phyloP scores from a whole-genome alignment of 305 asterid genomes.

The Rubia tinctorum region DNA sequence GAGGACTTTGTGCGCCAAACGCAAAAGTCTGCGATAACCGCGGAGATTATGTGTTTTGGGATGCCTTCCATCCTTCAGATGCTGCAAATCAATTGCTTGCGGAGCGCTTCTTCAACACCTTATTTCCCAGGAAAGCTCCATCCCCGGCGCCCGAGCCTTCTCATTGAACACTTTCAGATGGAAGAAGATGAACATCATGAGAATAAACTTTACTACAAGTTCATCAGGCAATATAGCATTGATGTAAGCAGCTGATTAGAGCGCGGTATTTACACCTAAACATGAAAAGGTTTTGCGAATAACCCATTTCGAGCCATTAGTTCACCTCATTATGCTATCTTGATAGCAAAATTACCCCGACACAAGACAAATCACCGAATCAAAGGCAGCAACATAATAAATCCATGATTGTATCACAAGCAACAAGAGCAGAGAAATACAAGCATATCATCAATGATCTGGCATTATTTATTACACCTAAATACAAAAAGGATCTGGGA shows the following conservation, averaged over 20 bases:
- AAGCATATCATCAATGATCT: neutral
- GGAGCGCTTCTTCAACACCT: slow-evolving; percentile 32
- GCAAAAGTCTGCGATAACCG: slow-evolving; percentile 49
- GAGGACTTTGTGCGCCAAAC: slow-evolving; percentile 72
- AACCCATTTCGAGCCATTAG: neutral
- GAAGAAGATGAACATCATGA: neutral
- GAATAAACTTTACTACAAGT: neutral
- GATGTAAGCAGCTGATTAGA: neutral
- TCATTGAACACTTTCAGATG: slow-evolving; percentile 13
- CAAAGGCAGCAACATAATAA: neutral
- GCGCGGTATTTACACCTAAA: no score
- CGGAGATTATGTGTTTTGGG: slow-evolving; percentile 70
- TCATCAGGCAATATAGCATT: neutral
- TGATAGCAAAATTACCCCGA: neutral
- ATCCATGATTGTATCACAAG: neutral
- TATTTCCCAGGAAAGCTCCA: slow-evolving; percentile 27
- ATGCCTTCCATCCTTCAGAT: slow-evolving; percentile 83
- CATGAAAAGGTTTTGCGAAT: neutral
- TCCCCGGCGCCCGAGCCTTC: slow-evolving; percentile 43
- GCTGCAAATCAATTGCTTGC: slow-evolving; percentile 83
- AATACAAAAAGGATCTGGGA: slow-evolving; percentile 6
- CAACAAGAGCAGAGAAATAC: neutral
- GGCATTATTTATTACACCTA: neutral
- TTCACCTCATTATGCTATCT: neutral
- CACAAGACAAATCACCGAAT: neutral